Base-by-base conservation (phyloP, 176 grass and related monocot species). In the Coix lacrymajobi region DNA sequence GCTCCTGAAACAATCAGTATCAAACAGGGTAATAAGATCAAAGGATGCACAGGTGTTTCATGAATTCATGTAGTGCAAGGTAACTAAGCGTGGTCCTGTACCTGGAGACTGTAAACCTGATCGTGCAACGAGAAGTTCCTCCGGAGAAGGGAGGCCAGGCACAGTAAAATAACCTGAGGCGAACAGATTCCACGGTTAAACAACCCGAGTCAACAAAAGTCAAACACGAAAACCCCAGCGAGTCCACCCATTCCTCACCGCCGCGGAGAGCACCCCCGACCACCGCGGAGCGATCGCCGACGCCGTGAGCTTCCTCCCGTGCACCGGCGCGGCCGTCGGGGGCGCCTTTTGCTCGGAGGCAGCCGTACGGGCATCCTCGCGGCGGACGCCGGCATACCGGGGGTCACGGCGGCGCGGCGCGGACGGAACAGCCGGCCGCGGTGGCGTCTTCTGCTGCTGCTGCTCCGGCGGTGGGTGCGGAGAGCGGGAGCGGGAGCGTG, bases 121-220 rank as follows among this genome's bases (percentile, higher is more conserved):
- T 85, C 82, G 19, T 94, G 81, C 29, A 94, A 64, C 13, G 81
- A 89, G 81, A 89, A 82, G 86, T 91, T 94, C 68, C 82, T 79
- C 37, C 75, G 86, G 52, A 91, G 84, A 78, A 94, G 86, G 43
- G 84, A 91, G 24, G 77, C 70, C 13, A 94, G 60, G 77, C 76
- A 89, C 26, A 80, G 74, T 12, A 91, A 6, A 79, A 87, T 61
- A 71, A 83, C 54, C 92, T 94, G 84, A 13, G 69, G 31, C 36
- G n/a, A 86, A 24, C 33, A 82, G 16, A 76, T 40, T 45, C 65
- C 45, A 37, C 15, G 25, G 15, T 66, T 66, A 84, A 62, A 91
- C 30, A 70, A 51, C 12, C 1, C 66, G 48, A 17, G 73, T 65
- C 71, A 82, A 40, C 69, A 34, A 56, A 71, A 82, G 88, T 82